Base-by-base conservation (phyloP, 2,329 filamentous ascomycete genomes). In the Spiromastix sp. region DNA sequence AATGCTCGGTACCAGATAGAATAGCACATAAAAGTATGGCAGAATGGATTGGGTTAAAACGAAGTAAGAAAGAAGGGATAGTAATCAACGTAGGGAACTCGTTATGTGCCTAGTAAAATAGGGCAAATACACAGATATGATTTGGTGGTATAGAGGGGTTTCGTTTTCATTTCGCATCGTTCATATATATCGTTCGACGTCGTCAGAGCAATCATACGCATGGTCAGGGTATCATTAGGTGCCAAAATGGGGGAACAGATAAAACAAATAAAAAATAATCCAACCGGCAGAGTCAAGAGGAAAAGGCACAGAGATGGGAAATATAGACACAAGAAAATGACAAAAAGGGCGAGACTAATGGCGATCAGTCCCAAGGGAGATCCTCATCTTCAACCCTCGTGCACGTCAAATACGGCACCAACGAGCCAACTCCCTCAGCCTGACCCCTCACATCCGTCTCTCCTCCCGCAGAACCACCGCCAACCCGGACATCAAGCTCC, bases 401-500 rank as follows among this genome's bases (percentile, higher is more conserved):
- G 55, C 78, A 81, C 8, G 76, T 79, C 53, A 82, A 51, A 61
- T 81, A 81, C 2, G 70, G 70, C 39, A 79, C 47, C 4, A 40
- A 10, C 17, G 36, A 20, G 11, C 37, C 31, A 25, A 67, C 65
- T 3, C 57, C 57, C 8, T 39, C 32, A 6, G 34, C 34, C 3
- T 46, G 32, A 9, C 54, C 42, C n/a, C n/a, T n/a, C n/a, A n/a
- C n/a, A 18, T 42, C 18, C 3, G 46, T 32, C 9, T 53, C 42
- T 18, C 43, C 18, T n/a, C 54, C 41, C n/a, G 39, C 36, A 5
- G 35, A 38, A 18, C 43, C 27, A 15, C 54, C 39, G 24, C 43
- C 48, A 18, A 48, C 49, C 33, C 71, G 67, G 36, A 85, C 57
- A 54, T 93, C 85, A 31, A 93, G 70, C 59, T 94, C 84, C 9